Base-by-base conservation (phyloP, 2,329 filamentous ascomycete genomes). In the Geoglossum cookeanum region DNA sequence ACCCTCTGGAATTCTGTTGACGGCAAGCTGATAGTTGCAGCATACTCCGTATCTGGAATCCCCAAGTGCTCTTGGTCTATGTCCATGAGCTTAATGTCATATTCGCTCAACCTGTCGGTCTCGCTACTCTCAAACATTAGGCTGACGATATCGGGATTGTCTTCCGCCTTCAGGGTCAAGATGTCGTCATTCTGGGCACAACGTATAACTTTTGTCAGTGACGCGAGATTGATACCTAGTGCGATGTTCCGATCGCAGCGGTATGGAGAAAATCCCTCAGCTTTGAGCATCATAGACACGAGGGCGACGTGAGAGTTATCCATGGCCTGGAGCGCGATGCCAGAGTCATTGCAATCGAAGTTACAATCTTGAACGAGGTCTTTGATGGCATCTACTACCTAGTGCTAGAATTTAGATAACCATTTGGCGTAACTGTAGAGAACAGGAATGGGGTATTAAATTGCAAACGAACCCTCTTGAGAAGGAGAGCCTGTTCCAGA, bases 311-410 rank as follows among this genome's bases (percentile, higher is more conserved):
- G 92, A 55, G 90, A 97, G 81, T 97, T 98, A 78, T 98, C 92
- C 94, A 98, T 98, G 68, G 92, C 92, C 74, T 98, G 92, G 58
- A 98, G 86, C 55, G 91, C 90, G 68, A 98, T 92, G 61, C 92
- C 92, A 57, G 88, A 91, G 78, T 98, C 94, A 85, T 97, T 98
- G 85, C 94, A 98, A 79, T 98, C 92, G 75, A 98, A 98, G 76
- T 98, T 98, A 83, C 92, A 98, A 75, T 98, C 92, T 74, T 97
- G 92, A 57, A 98, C 92, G 55, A 98, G 83, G 68, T 98, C 92
- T 75, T 96, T 97, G 83, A 98, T 96, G 65, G 94, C 88, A 70
- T 98, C 94, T 67, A 98, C 90, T 62, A 97, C 87, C 89, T 95
- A 64, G 2, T 13, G 29, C 15, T 17, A 54, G 22, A 51, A n/a